Base-by-base conservation (phyloP, 2,329 filamentous ascomycete genomes). In the Hymenoscyphus fructigenus region DNA sequence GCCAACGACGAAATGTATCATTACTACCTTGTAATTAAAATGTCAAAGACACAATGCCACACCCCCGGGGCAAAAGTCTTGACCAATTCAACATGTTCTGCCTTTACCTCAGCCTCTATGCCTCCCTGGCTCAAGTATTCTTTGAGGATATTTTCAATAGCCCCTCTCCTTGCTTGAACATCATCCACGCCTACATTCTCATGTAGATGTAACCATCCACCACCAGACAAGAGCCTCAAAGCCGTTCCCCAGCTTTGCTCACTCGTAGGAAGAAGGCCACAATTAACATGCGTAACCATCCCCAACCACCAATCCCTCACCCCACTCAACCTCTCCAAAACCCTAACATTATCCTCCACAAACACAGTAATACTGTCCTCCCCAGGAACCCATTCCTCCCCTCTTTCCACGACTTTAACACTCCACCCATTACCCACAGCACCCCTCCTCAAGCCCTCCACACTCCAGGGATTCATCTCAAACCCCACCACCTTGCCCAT, bases 391-490 rank as follows among this genome's bases (percentile, higher is more conserved):
- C 78, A 75, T 0, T 83, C 80, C 0, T 73, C 71, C 0, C 74
- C 55, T 5, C 26, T 76, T 15, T 75, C 72, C 0, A 91, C 77
- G 15, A 91, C 81, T 63, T 78, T 80, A 9, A 88, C 84, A 0
- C 74, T 77, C 88, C 89, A 93, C 47, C 85, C 83, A 74, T 93
- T 93, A 34, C 78, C 85, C 56, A 81, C 72, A 32, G 93, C 91
- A 26, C 93, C 94, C 69, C 91, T 85, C 29, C 88, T 83, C 74
- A 98, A 77, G 0, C 91, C 93, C 79, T 97, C 92, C 38, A 96
- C 85, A 69, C 89, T 93, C 89, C 93, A 91, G 0, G 90, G 89
- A 75, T 97, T 97, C 57, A 97, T 80, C 77, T 98, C 94, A 91
- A 92, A 98, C 71, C 92, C 91, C 53, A 95, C 80, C 1, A 97